Evolutionary conservation across 2,329 filamentous ascomycete genomes (phyloP).

Genomic region (Penicillium sp.): DNA sequence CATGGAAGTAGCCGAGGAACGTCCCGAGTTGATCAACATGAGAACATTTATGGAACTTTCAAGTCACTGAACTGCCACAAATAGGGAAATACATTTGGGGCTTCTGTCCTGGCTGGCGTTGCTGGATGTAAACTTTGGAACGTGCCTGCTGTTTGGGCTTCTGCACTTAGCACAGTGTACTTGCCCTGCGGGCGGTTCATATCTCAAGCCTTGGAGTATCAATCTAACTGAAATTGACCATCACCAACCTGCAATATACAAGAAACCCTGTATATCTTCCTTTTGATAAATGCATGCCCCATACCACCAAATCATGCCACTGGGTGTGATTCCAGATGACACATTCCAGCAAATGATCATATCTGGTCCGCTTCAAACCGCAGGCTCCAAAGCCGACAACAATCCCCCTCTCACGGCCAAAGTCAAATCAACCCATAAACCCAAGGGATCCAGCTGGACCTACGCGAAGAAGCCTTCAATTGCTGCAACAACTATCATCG

Average conservation of each 20-base stretch:
- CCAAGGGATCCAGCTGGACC: neutral
- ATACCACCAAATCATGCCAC: neutral
- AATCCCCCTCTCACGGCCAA: neutral
- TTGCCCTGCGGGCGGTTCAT: neutral
- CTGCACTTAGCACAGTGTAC: neutral
- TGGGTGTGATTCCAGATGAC: neutral
- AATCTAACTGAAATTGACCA: neutral
- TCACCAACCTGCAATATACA: neutral
- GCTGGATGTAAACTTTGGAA: neutral
- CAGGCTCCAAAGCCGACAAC: neutral
- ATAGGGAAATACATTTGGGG: neutral
- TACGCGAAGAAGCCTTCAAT: conserved; percentile 18
- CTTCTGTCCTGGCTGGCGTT: neutral
- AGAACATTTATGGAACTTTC: no score
- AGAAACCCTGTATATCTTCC: no score
- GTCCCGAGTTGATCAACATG: no score
- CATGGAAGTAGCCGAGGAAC: no score
- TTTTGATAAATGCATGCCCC: neutral
- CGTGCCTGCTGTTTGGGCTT: neutral
- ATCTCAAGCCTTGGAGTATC: neutral
- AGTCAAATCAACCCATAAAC: neutral
- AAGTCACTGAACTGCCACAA: no score
- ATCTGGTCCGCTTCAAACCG: neutral
- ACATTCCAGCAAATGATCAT: neutral
- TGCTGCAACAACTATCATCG: conserved; percentile 28